Conservation (phyloP, 169 alveolate genomes). For the Toxoplasma gondii region DNA sequence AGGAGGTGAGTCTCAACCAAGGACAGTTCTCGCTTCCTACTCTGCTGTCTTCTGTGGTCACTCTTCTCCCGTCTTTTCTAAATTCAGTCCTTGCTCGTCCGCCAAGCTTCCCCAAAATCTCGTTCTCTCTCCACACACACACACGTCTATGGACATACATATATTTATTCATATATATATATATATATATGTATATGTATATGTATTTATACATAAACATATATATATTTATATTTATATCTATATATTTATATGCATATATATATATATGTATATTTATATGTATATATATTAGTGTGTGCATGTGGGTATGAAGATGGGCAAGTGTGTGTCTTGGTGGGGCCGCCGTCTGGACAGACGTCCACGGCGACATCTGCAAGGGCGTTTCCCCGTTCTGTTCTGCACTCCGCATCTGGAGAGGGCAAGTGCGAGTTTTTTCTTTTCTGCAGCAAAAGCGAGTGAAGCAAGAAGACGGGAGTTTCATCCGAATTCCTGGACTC, state of each 20-base stretch:
- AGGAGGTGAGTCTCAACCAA: slow-evolving; percentile 2
- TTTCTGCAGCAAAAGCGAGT: slow-evolving; percentile 14
- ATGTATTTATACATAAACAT: neutral
- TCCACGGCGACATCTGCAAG: no score
- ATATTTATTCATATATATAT: neutral
- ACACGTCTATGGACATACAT: neutral
- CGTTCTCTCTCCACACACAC: neutral
- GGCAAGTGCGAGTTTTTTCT: no score
- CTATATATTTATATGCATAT: neutral
- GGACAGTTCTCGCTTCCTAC: neutral
- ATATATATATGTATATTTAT: neutral
- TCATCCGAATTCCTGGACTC: slow-evolving; percentile 14
- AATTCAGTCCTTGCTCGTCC: no score
- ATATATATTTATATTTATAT: neutral
- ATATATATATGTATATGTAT: no score
- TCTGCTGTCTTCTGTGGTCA: neutral
- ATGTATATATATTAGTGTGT: no score
- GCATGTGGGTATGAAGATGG: no score
- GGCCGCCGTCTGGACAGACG: no score
- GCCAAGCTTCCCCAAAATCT: no score
- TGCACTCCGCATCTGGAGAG: no score
- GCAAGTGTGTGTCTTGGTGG: no score
- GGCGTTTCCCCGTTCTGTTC: no score
- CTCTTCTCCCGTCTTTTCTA: neutral
- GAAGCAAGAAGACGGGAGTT: slow-evolving; percentile 16